A percentile compares a stretch with the other conserved stretches of the same genome.
phyloP scores from a whole-genome alignment of 371 early-diverging fungal genomes.

The Apophysomyces ossiformis region DNA sequence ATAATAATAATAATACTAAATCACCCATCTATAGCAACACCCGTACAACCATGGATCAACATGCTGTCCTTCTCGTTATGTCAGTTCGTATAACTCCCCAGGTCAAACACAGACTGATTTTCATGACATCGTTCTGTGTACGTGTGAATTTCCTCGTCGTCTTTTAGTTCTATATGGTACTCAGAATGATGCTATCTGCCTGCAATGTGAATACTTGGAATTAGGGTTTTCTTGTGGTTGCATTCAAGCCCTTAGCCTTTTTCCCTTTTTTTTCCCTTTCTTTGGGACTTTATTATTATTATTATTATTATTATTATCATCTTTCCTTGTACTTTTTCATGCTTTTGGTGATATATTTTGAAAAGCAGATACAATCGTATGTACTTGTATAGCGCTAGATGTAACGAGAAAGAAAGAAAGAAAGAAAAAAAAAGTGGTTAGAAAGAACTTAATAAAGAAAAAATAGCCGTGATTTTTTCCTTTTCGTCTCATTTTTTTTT shows the following conservation, averaged over 20 bases:
- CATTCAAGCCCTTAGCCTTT: too few relatives aligned
- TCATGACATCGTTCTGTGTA: neutral
- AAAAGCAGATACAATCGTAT: constrained; percentile 2
- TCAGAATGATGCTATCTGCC: too few relatives aligned
- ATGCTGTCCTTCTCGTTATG: constrained; percentile 9
- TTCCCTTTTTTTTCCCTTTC: too few relatives aligned
- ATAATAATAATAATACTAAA: too few relatives aligned
- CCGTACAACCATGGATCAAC: neutral
- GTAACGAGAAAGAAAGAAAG: neutral
- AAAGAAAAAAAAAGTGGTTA: neutral
- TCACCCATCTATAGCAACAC: neutral
- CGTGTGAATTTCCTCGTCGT: neutral
- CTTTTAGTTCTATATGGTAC: neutral
- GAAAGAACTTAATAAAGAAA: neutral
- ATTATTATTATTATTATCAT: too few relatives aligned
- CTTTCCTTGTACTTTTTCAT: too few relatives aligned
- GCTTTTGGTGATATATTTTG: neutral
- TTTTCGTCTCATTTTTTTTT: neutral
- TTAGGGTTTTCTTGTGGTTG: too few relatives aligned
- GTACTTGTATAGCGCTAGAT: neutral
- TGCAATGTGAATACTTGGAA: too few relatives aligned
- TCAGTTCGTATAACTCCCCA: neutral
- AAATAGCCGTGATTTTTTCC: neutral
- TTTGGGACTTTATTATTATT: too few relatives aligned
- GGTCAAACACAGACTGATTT: neutral